Percentiles rank a stretch among this genome's conserved stretches.
Evolutionary conservation across 2,329 filamentous ascomycete species (phyloP).

Genomic region (Penicillium sp.): DNA sequence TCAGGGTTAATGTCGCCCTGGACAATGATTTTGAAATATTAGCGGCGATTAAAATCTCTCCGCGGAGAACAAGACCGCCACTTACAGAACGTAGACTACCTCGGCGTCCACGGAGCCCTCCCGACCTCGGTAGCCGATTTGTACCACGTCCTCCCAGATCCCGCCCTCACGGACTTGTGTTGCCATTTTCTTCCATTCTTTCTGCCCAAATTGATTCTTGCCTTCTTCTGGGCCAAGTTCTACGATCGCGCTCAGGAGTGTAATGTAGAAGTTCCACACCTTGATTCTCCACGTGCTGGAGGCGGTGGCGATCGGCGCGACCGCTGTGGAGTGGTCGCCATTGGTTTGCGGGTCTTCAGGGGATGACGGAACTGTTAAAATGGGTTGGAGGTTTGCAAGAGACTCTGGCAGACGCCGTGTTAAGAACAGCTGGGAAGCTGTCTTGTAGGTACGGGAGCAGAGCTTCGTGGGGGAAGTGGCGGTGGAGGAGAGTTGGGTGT

Average conservation of each 20-base stretch:
- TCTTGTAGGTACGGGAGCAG: constrained; percentile 87
- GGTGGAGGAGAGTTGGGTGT: constrained; percentile 63
- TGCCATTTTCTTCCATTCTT: constrained; percentile 80
- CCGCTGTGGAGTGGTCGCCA: constrained; percentile 48
- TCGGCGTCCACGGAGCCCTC: constrained; percentile 93
- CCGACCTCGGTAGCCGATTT: constrained; percentile 79
- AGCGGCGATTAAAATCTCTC: background rate
- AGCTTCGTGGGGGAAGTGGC: constrained; percentile 62
- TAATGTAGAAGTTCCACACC: constrained; percentile 96
- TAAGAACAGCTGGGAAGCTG: constrained; percentile 89
- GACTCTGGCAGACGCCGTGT: constrained; percentile 92
- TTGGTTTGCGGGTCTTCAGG: constrained; percentile 42
- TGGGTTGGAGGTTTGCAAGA: constrained; percentile 76
- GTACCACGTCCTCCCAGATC: constrained; percentile 92
- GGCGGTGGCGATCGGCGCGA: constrained; percentile 74
- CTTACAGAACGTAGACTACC: constrained; percentile 65
- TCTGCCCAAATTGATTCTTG: constrained; percentile 79
- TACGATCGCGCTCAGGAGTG: constrained; percentile 84
- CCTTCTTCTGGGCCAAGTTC: constrained; percentile 89
- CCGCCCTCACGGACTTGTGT: constrained; percentile 82
- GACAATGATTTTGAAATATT: constrained; percentile 4
- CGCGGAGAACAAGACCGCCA: constrained; percentile 16
- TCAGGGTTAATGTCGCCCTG: constrained; percentile 84
- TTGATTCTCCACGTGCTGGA: constrained; percentile 85
- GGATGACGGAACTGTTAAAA: constrained; percentile 63